These are phyloP conservation scores for Curvularia verruculosa DNA, from an alignment of 2,329 filamentous ascomycete species.

Conservation along the genomic window DNA sequence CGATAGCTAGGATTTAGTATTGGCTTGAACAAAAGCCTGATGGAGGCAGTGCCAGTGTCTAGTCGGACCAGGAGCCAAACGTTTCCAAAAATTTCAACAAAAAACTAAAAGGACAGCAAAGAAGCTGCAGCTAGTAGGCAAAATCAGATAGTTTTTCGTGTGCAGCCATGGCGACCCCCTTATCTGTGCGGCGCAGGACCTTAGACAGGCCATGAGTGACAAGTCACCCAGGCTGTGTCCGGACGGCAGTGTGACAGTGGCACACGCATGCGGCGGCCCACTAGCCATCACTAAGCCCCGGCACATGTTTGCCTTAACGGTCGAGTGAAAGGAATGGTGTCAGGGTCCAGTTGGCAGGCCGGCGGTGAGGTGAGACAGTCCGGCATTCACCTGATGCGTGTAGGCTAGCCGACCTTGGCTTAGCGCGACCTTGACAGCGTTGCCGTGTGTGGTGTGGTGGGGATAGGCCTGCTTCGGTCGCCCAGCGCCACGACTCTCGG, in stretches of 20 bases:
- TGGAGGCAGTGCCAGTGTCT: background rate
- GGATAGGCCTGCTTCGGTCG: background rate
- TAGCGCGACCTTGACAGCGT: slow-evolving; percentile 1
- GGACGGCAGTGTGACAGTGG: slow-evolving; percentile 12
- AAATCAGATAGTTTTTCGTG: background rate
- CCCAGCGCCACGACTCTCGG: slow-evolving; percentile 2
- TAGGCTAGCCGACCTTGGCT: slow-evolving; percentile 1
- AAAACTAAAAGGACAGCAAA: background rate
- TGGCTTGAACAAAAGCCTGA: background rate
- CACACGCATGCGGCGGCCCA: slow-evolving; percentile 6
- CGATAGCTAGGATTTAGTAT: background rate
- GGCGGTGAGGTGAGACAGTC: slow-evolving; percentile 16
- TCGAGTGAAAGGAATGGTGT: background rate
- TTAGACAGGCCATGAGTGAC: slow-evolving; percentile 6
- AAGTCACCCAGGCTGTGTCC: slow-evolving; percentile 11
- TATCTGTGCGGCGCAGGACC: slow-evolving; percentile 10
- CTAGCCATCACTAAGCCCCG: background rate
- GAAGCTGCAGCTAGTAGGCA: background rate
- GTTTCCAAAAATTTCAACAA: background rate
- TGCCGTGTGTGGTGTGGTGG: slow-evolving; percentile 1
- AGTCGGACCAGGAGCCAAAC: background rate
- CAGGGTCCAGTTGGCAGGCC: slow-evolving; percentile 9
- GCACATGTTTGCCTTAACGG: slow-evolving; percentile 11
- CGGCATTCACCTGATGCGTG: slow-evolving; percentile 13
- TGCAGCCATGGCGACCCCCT: slow-evolving; percentile 8